Base-by-base conservation (phyloP, 306 rosid genomes). In the Canavalia ensiformis region DNA sequence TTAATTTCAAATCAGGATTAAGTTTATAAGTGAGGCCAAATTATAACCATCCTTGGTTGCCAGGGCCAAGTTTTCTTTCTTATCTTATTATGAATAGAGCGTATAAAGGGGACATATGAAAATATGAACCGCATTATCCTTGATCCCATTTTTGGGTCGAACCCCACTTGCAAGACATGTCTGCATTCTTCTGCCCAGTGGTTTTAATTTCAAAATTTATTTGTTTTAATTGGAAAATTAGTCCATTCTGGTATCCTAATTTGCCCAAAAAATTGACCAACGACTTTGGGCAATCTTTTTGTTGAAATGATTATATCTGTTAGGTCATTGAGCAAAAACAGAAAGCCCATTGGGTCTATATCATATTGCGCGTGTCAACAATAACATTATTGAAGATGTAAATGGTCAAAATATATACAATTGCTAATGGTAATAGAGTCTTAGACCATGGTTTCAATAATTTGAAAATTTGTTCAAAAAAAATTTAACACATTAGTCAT, bases 161-260 rank as follows among this genome's bases (percentile, higher is more conserved):
- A 54, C 11, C 45, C 37, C 34, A 37, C 28, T 55, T 1, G 3
- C 56, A 6, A 41, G 7, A 56, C 46, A 25, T 37, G 54, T 30
- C 39, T 41, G 30, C 54, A 57, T 12, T 63, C 35, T 35, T 9
- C 8, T 2, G 29, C 10, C 2, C 7, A 10, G 68, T 47, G 42
- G 42, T 28, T 34, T 39, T 28, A 41, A 71, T 3, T 35, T 71
- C 49, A 71, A 51, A 37, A n/a, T 11, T 59, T 76, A 33, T 76
- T 45, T 28, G 31, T 46, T 60, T 62, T 8, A 47, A n/a, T 46
- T 47, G 33, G 72, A 59, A 8, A 75, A 75, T 13, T 12, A 45
- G 70, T 75, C 79, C 70, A 75, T 33, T 59, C 8, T 58, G 47
- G 55, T 8, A 46, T 45, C 46, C 70, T n/a, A 76, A 33, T 76